A percentile compares a stretch with the other conserved stretches of the same genome.
Evolutionary conservation across 495 filamentous ascomycete species (phyloP).

Genomic region (Podospora conica): DNA sequence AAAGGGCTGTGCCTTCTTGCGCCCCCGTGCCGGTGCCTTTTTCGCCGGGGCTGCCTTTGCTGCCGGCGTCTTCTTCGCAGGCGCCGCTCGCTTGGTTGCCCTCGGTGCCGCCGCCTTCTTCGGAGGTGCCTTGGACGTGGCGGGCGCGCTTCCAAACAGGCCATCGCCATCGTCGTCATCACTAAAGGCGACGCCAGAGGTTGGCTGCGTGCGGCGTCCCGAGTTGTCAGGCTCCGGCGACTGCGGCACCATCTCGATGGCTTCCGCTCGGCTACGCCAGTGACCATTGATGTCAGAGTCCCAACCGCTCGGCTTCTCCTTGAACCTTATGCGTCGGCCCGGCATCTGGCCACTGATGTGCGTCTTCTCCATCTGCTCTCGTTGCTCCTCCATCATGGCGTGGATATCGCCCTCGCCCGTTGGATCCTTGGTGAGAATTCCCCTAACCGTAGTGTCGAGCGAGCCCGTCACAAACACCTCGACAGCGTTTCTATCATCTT

Average conservation of each 20-base stretch:
- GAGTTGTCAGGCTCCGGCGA: conserved; percentile 39
- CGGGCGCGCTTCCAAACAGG: conserved; percentile 32
- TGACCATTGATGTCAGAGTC: conserved; percentile 77
- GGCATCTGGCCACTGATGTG: conserved; percentile 63
- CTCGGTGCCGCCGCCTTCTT: conserved; percentile 35
- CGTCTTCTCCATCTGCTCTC: conserved; percentile 61
- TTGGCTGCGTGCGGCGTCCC: conserved; percentile 26
- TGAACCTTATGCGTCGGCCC: conserved; percentile 47
- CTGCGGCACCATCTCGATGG: conserved; percentile 45
- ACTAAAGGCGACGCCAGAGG: conserved; percentile 16
- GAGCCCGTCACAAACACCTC: conserved; percentile 81
- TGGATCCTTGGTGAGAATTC: conserved; percentile 67
- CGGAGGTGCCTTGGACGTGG: conserved; percentile 22
- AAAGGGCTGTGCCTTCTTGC: conserved; percentile 47
- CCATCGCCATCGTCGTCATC: conserved; percentile 35
- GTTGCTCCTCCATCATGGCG: conserved; percentile 64
- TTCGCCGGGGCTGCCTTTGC: conserved; percentile 32
- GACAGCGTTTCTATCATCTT: conserved; percentile 91
- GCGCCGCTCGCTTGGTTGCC: conserved; percentile 32
- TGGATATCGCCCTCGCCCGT: conserved; percentile 55
- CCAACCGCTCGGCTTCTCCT: conserved; percentile 77
- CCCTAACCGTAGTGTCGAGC: conserved; percentile 66
- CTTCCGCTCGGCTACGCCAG: conserved; percentile 76
- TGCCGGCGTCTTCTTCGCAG: conserved; percentile 36
- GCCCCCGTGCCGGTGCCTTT: conserved; percentile 34